phyloP scores from a whole-genome alignment of 805 yeast species.

The Dipodascus geniculatus region DNA sequence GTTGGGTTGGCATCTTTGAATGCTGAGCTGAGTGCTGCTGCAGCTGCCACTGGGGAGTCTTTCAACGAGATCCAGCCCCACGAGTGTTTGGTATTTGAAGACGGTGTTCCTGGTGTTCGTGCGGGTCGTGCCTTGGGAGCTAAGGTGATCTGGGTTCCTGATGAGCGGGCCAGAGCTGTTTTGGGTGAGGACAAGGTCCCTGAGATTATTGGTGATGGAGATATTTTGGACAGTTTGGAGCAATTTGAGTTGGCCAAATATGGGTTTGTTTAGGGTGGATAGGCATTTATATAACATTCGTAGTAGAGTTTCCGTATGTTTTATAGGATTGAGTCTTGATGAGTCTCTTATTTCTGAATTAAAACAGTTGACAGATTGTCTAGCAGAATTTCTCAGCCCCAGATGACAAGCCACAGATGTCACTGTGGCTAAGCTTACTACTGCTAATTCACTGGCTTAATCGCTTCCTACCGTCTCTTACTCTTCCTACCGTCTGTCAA shows the following conservation, averaged over 20 bases:
- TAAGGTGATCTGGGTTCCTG: slow-evolving; percentile 91
- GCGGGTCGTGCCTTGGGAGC: slow-evolving; percentile 80
- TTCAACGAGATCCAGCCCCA: slow-evolving; percentile 44
- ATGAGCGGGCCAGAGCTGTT: slow-evolving; percentile 51
- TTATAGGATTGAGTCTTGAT: too few relatives aligned
- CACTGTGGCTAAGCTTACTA: too few relatives aligned
- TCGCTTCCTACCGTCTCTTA: too few relatives aligned
- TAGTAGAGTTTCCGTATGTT: too few relatives aligned
- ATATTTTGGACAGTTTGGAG: slow-evolving; percentile 38
- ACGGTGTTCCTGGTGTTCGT: slow-evolving; percentile 82
- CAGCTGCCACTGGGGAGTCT: slow-evolving; percentile 7
- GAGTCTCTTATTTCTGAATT: too few relatives aligned
- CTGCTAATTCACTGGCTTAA: too few relatives aligned
- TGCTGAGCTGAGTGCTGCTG: slow-evolving; percentile 32
- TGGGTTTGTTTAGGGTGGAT: slow-evolving; percentile 11
- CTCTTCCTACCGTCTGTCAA: too few relatives aligned
- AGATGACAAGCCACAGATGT: too few relatives aligned
- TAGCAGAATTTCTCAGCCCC: too few relatives aligned
- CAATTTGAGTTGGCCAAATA: slow-evolving; percentile 41
- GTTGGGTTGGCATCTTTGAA: slow-evolving; percentile 67
- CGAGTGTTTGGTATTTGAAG: slow-evolving; percentile 88
- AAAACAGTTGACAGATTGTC: too few relatives aligned
- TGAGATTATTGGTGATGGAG: slow-evolving; percentile 47
- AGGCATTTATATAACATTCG: neutral
- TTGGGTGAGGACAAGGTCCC: slow-evolving; percentile 35